Conservation (phyloP, 768 basidiomycete species). For the Suillus spraguei region DNA sequence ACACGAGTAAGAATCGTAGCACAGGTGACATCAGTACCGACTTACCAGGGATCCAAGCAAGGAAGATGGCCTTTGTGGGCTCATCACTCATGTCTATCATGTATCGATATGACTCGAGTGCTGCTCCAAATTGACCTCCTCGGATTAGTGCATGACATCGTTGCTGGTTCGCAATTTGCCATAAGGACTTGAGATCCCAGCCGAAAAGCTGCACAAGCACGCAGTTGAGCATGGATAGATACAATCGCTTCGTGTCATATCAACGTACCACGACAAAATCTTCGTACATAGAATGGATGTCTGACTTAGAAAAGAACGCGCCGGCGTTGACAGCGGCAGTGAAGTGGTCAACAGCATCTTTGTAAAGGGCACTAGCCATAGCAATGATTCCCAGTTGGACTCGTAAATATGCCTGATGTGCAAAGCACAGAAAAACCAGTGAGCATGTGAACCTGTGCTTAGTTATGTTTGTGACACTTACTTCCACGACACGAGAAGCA, state of each 20-base stretch:
- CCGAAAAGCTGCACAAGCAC: background rate
- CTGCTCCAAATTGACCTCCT: background rate
- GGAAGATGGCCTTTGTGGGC: background rate
- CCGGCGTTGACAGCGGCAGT: background rate
- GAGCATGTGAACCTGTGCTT: background rate
- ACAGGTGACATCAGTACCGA: background rate
- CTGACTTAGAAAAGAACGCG: background rate
- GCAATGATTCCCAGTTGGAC: background rate
- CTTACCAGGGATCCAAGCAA: background rate
- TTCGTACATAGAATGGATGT: background rate
- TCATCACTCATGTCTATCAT: background rate
- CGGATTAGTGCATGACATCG: background rate
- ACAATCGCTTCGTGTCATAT: background rate
- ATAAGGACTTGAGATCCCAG: slow-evolving; percentile 4
- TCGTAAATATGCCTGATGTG: background rate
- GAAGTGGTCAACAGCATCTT: background rate
- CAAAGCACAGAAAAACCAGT: background rate
- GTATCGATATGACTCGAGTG: background rate
- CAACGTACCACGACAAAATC: background rate
- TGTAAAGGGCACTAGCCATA: background rate
- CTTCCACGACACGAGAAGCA: background rate
- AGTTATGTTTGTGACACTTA: background rate
- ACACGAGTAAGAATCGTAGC: background rate
- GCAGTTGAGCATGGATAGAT: background rate
- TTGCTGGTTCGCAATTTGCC: background rate